Evolutionary conservation across 495 filamentous ascomycete genomes (phyloP).

Genomic region (Aspergillus diversus): DNA sequence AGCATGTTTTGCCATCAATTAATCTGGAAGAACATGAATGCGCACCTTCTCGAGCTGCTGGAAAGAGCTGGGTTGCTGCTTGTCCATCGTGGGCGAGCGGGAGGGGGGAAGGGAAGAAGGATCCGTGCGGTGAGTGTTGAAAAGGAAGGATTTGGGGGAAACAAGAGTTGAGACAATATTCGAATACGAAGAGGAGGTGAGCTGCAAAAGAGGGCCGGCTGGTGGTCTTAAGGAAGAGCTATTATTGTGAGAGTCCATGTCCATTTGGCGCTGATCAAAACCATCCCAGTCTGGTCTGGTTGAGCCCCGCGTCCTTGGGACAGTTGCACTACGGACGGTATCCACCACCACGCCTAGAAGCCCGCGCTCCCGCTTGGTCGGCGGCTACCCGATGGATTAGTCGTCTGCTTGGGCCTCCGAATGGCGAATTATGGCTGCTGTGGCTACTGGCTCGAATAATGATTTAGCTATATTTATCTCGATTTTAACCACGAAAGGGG

Average conservation of each 20-base stretch:
- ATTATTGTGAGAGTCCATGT: conserved; percentile 28
- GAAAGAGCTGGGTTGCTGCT: conserved; percentile 90
- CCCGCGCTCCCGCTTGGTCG: conserved; percentile 1
- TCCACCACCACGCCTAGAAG: not conserved
- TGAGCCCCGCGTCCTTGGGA: conserved; percentile 22
- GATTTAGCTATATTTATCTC: too few species aligned
- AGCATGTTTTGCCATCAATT: not conserved
- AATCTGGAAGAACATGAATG: not conserved
- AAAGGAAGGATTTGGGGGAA: conserved; percentile 46
- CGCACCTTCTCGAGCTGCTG: conserved; percentile 92
- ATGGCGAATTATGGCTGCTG: not conserved
- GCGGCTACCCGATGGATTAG: conserved; percentile 7
- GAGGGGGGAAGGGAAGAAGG: conserved; percentile 14
- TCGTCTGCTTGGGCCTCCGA: not conserved
- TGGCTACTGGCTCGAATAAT: too few species aligned
- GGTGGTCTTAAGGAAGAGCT: conserved; percentile 17
- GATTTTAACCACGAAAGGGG: too few species aligned
- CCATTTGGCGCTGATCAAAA: conserved; percentile 15
- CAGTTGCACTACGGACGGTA: conserved; percentile 3
- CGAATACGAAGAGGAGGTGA: conserved; percentile 26
- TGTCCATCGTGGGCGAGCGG: conserved; percentile 66
- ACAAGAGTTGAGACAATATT: conserved; percentile 40
- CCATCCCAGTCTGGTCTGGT: conserved; percentile 8
- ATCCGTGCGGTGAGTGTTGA: conserved; percentile 25
- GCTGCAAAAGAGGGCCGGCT: conserved; percentile 15